A percentile compares a stretch with the other conserved stretches of the same genome.
Evolutionary conservation across 306 rosid species (phyloP).

Genomic region (Heteromeles arbutifolia): DNA sequence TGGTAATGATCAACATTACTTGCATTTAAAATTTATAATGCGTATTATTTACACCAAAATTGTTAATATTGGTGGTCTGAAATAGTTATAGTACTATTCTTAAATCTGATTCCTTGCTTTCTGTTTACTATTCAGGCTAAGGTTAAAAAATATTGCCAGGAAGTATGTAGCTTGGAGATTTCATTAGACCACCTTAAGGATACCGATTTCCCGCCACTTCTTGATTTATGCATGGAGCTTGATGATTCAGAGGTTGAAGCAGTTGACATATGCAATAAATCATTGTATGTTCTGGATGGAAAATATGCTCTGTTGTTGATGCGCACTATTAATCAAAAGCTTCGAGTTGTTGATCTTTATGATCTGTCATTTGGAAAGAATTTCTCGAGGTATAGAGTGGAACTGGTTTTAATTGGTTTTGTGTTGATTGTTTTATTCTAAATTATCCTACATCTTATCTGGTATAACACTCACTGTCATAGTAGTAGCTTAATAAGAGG

Average conservation of each 20-base stretch:
- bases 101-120: constrained; percentile 12
- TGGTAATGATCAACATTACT: background rate
- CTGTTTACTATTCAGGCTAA: constrained; percentile 44
- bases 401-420: constrained; percentile 24
- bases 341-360: constrained; percentile 67
- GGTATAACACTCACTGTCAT: background rate
- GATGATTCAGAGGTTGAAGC: constrained; percentile 60
- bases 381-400: constrained; percentile 53
- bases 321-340: constrained; percentile 62
- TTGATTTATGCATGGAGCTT: constrained; percentile 50
- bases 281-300: constrained; percentile 48
- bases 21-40: background rate
- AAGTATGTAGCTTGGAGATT: constrained; percentile 52
- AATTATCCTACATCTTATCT: no score
- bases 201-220: constrained; percentile 57
- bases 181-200: constrained; percentile 58
- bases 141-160: constrained; percentile 37
- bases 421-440: background rate
- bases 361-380: constrained; percentile 58
- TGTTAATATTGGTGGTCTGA: no score
- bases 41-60: background rate
- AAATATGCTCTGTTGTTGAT: constrained; percentile 61
- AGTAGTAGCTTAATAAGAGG: background rate
- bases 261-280: constrained; percentile 51
- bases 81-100: background rate